Evolutionary conservation across 1,139 yeast genomes (phyloP), one percentile per base, ranked within the genome.

Genomic region (Saccharomycopsis hybrid): DNA sequence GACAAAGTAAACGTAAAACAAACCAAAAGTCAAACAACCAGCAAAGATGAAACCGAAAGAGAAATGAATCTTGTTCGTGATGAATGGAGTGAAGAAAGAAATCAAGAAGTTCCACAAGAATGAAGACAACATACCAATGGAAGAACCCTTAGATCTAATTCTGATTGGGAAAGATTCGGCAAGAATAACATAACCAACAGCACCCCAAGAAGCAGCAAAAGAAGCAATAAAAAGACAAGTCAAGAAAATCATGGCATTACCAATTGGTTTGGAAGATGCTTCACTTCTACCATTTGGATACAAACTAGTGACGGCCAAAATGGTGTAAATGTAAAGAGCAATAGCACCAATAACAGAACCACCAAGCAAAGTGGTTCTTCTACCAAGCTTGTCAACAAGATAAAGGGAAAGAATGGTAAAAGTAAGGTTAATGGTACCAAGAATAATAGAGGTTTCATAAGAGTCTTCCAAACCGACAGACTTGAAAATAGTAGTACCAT

Each of bases 161-260:
- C 90, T 78, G 60, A 84, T 76, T 64, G 95, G 92, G 71, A 79
- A 85, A 53, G 82, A 73, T 69, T 85, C 95, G 40, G 90, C 78
- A 49, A 80, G 76, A 61, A 84, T 78, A 56, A 82, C 82, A 71
- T 73, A 86, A 49, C 82, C 82, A 62, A 82, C 78, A 60, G 95
- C 92, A 55, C 90, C 95, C 95, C 95, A 85, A 28, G 92, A 80
- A 49, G 83, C 73, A 48, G 95, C 94, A 65, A 85, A 85, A 72
- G 78, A 82, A 76, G 82, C 81, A 58, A 86, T 82, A 74, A 76
- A 86, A 63, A 85, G 70, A 70, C 90, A 82, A 42, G 90, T 78
- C 59, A 85, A 74, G 67, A 82, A 81, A 66, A 86, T 85, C 92
- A 79, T 77, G 54, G 83, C 86, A 65, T 80, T 71, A 65, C 92